Percentiles rank a stretch among this genome's conserved stretches.
Conservation (phyloP, 768 basidiomycete species). For the Russula foetens region DNA sequence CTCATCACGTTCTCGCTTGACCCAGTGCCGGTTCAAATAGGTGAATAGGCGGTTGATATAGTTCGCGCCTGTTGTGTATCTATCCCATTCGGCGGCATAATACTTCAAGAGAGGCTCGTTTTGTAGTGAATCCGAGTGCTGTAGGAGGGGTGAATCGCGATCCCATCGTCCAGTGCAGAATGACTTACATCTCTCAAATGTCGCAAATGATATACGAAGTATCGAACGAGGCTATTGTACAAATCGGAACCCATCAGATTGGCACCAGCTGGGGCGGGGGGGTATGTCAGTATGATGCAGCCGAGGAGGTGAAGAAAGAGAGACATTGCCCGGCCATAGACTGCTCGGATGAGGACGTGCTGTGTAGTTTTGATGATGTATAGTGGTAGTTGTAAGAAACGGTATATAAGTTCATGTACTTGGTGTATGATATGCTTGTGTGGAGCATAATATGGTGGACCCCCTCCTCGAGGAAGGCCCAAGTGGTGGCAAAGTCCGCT, state of each 20-base stretch:
- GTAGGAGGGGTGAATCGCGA: constrained; percentile 5
- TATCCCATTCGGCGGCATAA: constrained; percentile 90
- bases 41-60: constrained; percentile 97
- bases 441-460: no score
- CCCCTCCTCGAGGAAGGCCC: no score
- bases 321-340: constrained; percentile 47
- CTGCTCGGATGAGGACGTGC: constrained; percentile 34
- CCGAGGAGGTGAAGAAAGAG: not conserved
- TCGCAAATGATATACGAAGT: constrained; percentile 80
- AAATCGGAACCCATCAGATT: constrained; percentile 97
- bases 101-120: constrained; percentile 86
- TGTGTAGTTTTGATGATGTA: constrained; percentile 44
- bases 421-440: no score
- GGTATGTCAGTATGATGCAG: not conserved
- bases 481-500: no score
- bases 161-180: constrained; percentile 24
- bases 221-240: constrained; percentile 89
- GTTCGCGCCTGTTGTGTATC: constrained; percentile 94
- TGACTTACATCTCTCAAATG: constrained; percentile 47
- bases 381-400: no score
- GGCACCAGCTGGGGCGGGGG: constrained; percentile 61
- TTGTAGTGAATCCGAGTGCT: constrained; percentile 75
- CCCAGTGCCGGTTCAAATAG: constrained; percentile 98
- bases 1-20: constrained; percentile 95
- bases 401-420: no score